Conservation (phyloP, 129 eudicot species). For the Gnaphalium uliginosum region DNA sequence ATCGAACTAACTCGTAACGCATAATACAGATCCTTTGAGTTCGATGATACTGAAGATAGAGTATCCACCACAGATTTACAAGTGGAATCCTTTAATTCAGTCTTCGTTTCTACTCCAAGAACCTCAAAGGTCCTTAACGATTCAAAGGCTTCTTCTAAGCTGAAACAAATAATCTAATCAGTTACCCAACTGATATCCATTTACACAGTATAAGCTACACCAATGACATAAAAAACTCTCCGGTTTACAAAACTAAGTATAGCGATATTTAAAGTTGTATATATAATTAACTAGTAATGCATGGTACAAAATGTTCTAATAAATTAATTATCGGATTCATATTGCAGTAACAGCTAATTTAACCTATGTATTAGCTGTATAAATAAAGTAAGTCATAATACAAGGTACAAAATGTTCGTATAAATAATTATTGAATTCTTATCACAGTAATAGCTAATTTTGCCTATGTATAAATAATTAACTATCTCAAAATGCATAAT, state of each 20-base stretch:
- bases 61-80: conserved; percentile 58
- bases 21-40: conserved; percentile 59
- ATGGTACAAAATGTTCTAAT: neutral
- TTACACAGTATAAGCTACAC: neutral
- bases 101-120: conserved; percentile 61
- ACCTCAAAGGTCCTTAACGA: conserved; percentile 70
- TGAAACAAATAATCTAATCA: conserved; percentile 38
- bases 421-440: no score
- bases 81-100: conserved; percentile 42
- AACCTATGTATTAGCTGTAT: no score
- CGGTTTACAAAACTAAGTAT: neutral
- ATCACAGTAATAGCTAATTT: neutral
- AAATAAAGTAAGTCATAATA: neutral
- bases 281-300: neutral
- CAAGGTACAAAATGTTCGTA: neutral
- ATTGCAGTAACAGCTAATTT: neutral
- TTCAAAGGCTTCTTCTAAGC: conserved; percentile 83
- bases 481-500: neutral
- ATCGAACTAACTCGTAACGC: conserved; percentile 62
- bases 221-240: neutral
- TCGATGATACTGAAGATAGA: conserved; percentile 56
- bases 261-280: neutral
- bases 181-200: conserved; percentile 9
- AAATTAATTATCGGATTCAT: no score
- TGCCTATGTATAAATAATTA: no score